Conservation (phyloP, 75 land plant species). For the Pseudotsuga menziesii region DNA sequence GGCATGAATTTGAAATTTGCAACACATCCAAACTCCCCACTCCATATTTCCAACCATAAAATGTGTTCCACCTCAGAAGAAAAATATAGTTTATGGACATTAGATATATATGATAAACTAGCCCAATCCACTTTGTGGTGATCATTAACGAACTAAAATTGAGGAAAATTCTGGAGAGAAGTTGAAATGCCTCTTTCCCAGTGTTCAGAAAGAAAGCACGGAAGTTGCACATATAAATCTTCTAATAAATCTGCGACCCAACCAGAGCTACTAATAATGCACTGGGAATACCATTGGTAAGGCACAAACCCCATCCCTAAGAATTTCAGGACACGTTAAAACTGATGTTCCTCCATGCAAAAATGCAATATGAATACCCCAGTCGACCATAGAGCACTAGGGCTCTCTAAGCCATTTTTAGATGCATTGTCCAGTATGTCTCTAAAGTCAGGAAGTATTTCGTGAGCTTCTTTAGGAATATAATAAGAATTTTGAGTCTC, state of each 20-base stretch:
- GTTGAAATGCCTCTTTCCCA: no score
- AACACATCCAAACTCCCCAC: constrained; percentile 19
- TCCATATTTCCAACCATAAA: constrained; percentile 37
- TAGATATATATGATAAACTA: background rate
- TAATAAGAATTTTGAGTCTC: constrained; percentile 36
- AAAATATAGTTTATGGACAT: background rate
- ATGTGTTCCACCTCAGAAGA: constrained; percentile 4
- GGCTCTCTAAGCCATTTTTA: constrained; percentile 9
- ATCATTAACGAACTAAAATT: background rate
- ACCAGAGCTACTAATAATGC: no score
- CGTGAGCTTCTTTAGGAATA: constrained; percentile 33
- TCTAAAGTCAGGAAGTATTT: constrained; percentile 38
- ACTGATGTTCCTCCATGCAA: background rate
- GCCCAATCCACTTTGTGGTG: background rate
- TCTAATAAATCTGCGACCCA: no score
- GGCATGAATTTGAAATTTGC: constrained; percentile 23
- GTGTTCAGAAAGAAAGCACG: no score
- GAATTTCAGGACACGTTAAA: constrained; percentile 17
- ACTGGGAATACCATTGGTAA: constrained; percentile 28
- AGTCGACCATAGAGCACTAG: constrained; percentile 26
- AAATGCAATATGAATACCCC: constrained; percentile 13
- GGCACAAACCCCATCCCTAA: constrained; percentile 34
- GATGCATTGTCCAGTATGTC: constrained; percentile 28
- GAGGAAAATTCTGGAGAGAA: background rate
- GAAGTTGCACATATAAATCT: no score